Percentiles rank a stretch among this genome's conserved stretches.
phyloP scores from a whole-genome alignment of 2,329 filamentous ascomycete genomes.

The Verticillium isaacii region DNA sequence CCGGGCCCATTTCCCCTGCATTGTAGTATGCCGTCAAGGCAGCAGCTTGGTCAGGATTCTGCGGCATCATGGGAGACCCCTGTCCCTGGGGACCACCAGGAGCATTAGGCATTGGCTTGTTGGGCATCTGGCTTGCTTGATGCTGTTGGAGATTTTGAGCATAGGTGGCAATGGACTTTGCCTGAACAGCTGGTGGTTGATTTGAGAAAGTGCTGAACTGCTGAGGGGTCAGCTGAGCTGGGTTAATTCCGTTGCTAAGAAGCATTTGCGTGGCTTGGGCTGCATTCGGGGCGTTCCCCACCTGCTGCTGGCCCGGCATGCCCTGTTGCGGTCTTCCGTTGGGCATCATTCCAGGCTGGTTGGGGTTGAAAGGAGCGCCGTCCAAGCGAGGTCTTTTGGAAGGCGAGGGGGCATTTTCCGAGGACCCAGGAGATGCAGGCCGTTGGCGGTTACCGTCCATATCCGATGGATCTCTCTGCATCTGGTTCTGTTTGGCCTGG shows the following conservation, averaged over 20 bases:
- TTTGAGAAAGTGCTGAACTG: conserved; percentile 65
- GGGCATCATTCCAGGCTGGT: conserved; percentile 65
- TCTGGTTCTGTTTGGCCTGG: conserved; percentile 69
- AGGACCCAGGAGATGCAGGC: conserved; percentile 74
- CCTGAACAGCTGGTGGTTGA: conserved; percentile 57
- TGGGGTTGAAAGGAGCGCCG: conserved; percentile 66
- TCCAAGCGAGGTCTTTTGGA: conserved; percentile 83
- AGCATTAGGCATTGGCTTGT: conserved; percentile 74
- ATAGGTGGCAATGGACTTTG: conserved; percentile 85
- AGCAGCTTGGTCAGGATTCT: conserved; percentile 60
- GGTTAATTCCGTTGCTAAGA: conserved; percentile 68
- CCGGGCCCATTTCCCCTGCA: conserved; percentile 52
- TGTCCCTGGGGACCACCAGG: conserved; percentile 66
- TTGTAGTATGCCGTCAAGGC: conserved; percentile 59
- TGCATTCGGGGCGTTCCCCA: conserved; percentile 47
- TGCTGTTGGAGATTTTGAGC: conserved; percentile 79
- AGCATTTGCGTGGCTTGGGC: conserved; percentile 56
- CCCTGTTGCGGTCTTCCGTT: conserved; percentile 67
- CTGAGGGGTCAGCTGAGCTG: conserved; percentile 65
- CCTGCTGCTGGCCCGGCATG: conserved; percentile 69
- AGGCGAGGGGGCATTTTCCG: conserved; percentile 86
- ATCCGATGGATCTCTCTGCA: conserved; percentile 82
- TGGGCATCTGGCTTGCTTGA: conserved; percentile 75
- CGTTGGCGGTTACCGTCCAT: conserved; percentile 81
- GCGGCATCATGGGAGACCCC: conserved; percentile 77